Base-by-base conservation (phyloP, 2,329 filamentous ascomycete species). In the Sclerotinia minor region DNA sequence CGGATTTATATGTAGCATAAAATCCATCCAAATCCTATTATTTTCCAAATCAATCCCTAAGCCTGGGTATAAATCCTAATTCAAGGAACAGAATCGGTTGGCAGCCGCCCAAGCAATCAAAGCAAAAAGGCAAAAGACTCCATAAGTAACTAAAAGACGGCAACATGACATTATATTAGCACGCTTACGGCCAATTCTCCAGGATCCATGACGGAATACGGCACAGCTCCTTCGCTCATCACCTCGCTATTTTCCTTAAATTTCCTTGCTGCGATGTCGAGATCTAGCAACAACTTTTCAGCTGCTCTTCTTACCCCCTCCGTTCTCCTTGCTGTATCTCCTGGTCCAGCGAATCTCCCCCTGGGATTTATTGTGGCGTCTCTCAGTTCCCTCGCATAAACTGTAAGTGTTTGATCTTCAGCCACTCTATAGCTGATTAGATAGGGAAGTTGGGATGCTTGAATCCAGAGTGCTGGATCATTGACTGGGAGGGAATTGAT, bases 381-480 rank as follows among this genome's bases (percentile, higher is more conserved):
- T 35, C 58, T n/a, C 19, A 68, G 4, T 17, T 58, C 67, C 13
- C 55, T 45, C 4, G 67, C 67, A n/a, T 66, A 68, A 19, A 54
- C n/a, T 5, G 29, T 9, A 45, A 83, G 70, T 49, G 77, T 82
- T 63, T 80, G 74, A 26, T 81, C 77, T 24, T 78, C 74, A 0
- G 76, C 77, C 6, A 82, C 80, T 65, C 78, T 76, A 74, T 79
- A 81, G 68, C 79, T 82, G 11, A 83, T 76, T 1, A 84, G 75
- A 73, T 79, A 80, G 0, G 82, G 82, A 0, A 84, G 71, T 57
- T 83, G 81, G 0, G 79, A 77, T 0, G 80, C 74, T 1, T 84
- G 75, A 6, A 84, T 73, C 82, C 82, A 84, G 69, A 83, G 76
- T 2, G 78, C 73, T 45, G 78, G 76, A 2, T 78, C 72, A 35